These are phyloP conservation scores for Clavulina sp. DNA, from an alignment of 768 basidiomycete species.

Conservation along the genomic window DNA sequence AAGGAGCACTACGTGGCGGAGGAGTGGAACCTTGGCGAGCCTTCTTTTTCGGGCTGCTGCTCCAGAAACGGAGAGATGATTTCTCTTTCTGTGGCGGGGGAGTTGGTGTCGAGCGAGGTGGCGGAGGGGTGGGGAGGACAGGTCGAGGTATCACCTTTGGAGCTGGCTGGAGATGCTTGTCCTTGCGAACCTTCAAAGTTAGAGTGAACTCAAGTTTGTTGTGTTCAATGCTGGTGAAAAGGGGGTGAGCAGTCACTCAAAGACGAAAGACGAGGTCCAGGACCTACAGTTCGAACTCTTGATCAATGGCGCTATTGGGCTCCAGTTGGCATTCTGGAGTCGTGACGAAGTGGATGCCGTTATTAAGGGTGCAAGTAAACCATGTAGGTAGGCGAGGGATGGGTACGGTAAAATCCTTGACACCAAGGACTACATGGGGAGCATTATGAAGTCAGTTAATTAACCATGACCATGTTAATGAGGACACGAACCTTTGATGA, in stretches of 20 bases:
- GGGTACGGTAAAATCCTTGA: conserved; percentile 58
- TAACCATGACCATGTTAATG: background rate
- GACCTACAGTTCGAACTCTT: conserved; percentile 80
- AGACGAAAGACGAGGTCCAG: background rate
- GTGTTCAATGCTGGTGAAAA: conserved; percentile 54
- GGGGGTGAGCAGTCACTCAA: background rate
- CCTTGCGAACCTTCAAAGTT: conserved; percentile 68
- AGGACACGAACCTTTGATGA: conserved; percentile 57
- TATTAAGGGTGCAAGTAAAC: conserved; percentile 80
- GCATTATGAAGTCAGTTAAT: conserved; percentile 1
- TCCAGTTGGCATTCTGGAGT: conserved; percentile 59
- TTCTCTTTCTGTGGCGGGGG: conserved; percentile 35
- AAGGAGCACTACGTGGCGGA: conserved; percentile 17
- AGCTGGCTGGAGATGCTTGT: conserved; percentile 68
- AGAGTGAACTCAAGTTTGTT: conserved; percentile 91
- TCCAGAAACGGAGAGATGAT: conserved; percentile 37
- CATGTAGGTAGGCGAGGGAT: conserved; percentile 57
- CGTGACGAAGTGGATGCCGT: conserved; percentile 90
- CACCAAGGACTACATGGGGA: conserved; percentile 41
- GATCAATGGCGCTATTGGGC: conserved; percentile 48
- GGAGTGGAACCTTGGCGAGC: conserved; percentile 21
- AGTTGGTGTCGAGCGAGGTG: conserved; percentile 20
- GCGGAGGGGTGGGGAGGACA: conserved; percentile 32
- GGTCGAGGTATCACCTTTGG: conserved; percentile 46
- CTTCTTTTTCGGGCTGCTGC: conserved; percentile 45